phyloP scores from a whole-genome alignment of 768 basidiomycete genomes.

The Termitomyces heimii region DNA sequence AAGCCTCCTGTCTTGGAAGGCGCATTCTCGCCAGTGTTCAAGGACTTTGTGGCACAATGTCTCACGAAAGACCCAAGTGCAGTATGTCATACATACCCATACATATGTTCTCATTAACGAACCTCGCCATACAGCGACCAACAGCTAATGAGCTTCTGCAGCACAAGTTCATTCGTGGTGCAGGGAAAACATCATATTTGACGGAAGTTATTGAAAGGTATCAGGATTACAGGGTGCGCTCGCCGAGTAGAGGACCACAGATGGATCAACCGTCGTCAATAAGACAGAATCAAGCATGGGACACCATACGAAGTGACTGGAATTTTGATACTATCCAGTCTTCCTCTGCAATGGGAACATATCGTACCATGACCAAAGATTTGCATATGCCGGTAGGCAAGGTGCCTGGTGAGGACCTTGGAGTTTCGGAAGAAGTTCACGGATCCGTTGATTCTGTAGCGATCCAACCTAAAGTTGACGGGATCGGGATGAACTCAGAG shows the following conservation, averaged over 20 bases:
- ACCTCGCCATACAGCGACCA: conserved; percentile 59
- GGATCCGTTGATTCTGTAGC: conserved; percentile 59
- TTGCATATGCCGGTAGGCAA: conserved; percentile 49
- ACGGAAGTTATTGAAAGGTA: conserved; percentile 86
- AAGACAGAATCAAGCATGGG: conserved; percentile 60
- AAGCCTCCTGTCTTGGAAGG: conserved; percentile 90
- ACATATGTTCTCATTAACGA: conserved; percentile 6
- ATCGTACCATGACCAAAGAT: conserved; percentile 67
- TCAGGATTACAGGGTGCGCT: conserved; percentile 66
- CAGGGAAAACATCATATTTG: conserved; percentile 77
- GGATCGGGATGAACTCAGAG: conserved; percentile 44
- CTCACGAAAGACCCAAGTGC: conserved; percentile 85
- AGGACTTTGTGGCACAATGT: conserved; percentile 88
- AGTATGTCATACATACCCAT: conserved; percentile 35
- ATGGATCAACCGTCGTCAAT: conserved; percentile 54
- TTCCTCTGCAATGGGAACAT: conserved; percentile 69
- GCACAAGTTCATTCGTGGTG: conserved; percentile 86
- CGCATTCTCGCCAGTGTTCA: conserved; percentile 77
- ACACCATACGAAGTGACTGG: conserved; percentile 91
- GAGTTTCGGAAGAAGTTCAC: conserved; percentile 34
- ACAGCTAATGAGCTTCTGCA: conserved; percentile 89
- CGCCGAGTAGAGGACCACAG: conserved; percentile 49
- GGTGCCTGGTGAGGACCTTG: conserved; percentile 52
- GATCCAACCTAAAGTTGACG: conserved; percentile 38
- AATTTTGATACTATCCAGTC: conserved; percentile 87